Evolutionary conservation across 2,329 filamentous ascomycete genomes (phyloP).

Genomic region (Septoria petroselini): DNA sequence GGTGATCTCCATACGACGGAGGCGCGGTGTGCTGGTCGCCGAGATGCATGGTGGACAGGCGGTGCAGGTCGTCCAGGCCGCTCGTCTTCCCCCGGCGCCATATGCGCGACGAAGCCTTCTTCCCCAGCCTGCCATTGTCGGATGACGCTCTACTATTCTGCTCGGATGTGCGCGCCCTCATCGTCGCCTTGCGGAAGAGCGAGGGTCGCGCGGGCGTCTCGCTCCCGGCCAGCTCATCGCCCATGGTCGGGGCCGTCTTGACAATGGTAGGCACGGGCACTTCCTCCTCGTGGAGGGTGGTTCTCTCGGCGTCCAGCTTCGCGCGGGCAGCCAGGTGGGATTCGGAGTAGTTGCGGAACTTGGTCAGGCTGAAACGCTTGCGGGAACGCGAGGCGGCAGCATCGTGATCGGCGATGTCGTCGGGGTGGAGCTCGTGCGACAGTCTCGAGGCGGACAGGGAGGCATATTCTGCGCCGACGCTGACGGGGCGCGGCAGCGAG

Average conservation of each 20-base stretch:
- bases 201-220: conserved; percentile 24
- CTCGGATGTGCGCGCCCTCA: conserved; percentile 24
- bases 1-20: conserved; percentile 61
- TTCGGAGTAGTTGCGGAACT: conserved; percentile 85
- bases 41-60: conserved; percentile 56
- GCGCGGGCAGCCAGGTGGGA: conserved; percentile 76
- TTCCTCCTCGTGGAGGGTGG: conserved; percentile 44
- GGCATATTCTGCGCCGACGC: conserved; percentile 16
- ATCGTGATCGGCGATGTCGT: conserved; percentile 28
- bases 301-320: conserved; percentile 61
- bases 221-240: conserved; percentile 11
- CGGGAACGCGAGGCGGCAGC: conserved; percentile 28
- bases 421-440: conserved; percentile 29
- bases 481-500: conserved; percentile 15
- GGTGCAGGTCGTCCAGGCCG: conserved; percentile 47
- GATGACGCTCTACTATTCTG: conserved; percentile 8
- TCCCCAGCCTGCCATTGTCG: conserved; percentile 22
- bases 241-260: conserved; percentile 66
- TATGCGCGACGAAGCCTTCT: conserved; percentile 27
- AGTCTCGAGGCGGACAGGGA: conserved; percentile 23
- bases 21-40: conserved; percentile 43
- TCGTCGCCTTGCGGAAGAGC: conserved; percentile 29
- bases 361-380: conserved; percentile 65
- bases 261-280: conserved; percentile 67
- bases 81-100: conserved; percentile 36